Evolutionary conservation across 768 basidiomycete species (phyloP), one percentile per base, ranked within the genome.

Genomic region (Favolaschia claudopus): DNA sequence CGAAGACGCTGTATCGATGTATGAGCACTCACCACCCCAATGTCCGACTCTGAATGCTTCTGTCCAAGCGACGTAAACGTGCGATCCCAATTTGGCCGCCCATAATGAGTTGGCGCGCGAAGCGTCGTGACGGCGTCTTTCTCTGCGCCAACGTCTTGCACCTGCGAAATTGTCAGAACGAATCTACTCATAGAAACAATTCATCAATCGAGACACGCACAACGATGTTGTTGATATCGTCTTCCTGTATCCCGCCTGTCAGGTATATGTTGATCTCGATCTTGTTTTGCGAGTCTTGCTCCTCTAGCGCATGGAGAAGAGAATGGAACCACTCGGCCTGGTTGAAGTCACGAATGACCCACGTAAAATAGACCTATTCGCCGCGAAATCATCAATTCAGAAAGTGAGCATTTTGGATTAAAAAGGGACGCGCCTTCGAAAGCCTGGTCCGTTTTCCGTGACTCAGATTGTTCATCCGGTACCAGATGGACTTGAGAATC

Each of bases 181-280:
- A 43, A 27, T 17, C 4, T 28, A 27, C 38, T 7, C 36, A 27
- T 4, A 14, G 8, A n/a, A 24, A 20, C 3, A 22, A n/a, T 28
- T 29, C 19, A 22, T 33, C 37, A 46, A 53, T 43, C 19, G n/a
- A 32, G 20, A 56, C 33, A 74, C 82, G 62, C 58, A 90, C 92
- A 51, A 95, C 84, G 72, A 97, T 96, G 70, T 96, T 97, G 76
- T 88, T 92, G 84, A 96, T 86, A 64, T 98, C 94, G 69, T 95
- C 93, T 61, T 95, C 91, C 77, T 91, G 91, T 68, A 98, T 84
- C 79, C 86, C 91, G 31, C 91, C 92, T 1, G 95, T 97, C 20
- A 98, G 85, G 73, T 96, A 95, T 65, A 94, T 96, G 76, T 89
- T 94, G 70, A 96, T 96, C 79, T 97, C 95, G 62, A 96, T 96